Conservation (phyloP, 768 basidiomycete species). For the Cyclocybe aegerita region DNA sequence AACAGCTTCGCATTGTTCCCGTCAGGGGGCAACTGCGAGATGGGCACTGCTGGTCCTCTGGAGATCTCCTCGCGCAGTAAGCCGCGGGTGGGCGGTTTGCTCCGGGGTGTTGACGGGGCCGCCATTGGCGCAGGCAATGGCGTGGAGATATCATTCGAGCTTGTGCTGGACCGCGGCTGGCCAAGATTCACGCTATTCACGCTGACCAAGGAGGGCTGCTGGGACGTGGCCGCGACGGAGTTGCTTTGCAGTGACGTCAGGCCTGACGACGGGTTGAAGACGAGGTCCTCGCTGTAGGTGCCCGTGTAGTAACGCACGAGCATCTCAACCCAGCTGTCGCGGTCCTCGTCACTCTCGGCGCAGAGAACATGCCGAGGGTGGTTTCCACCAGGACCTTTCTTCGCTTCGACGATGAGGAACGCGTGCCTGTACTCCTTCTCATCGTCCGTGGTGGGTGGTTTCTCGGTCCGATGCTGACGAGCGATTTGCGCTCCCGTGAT, state of each 20-base stretch:
- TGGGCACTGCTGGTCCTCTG: conserved; percentile 52
- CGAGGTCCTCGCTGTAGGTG: conserved; percentile 70
- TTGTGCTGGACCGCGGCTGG: conserved; percentile 59
- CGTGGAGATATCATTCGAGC: conserved; percentile 40
- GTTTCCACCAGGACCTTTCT: conserved; percentile 66
- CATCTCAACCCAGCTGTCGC: conserved; percentile 94
- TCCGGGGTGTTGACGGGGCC: conserved; percentile 27
- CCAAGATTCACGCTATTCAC: conserved; percentile 19
- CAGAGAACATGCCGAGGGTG: conserved; percentile 90
- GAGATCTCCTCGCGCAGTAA: conserved; percentile 62
- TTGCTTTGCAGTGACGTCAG: conserved; percentile 25
- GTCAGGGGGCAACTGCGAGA: conserved; percentile 57
- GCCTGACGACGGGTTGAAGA: conserved; percentile 36
- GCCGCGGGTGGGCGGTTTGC: conserved; percentile 37
- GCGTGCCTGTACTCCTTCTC: conserved; percentile 97
- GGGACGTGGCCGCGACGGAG: conserved; percentile 21
- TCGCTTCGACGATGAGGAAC: conserved; percentile 93
- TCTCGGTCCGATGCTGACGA: conserved; percentile 75
- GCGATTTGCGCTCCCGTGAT: conserved; percentile 96
- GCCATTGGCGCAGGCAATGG: no score
- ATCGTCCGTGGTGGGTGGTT: conserved; percentile 59
- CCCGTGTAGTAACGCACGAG: conserved; percentile 88
- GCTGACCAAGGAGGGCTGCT: conserved; percentile 4
- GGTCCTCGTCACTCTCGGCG: conserved; percentile 91
- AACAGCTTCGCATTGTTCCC: conserved; percentile 58